Evolutionary conservation across 2,329 filamentous ascomycete species (phyloP), one percentile per base, ranked within the genome.

Genomic region (Phaeosphaeria sp.): DNA sequence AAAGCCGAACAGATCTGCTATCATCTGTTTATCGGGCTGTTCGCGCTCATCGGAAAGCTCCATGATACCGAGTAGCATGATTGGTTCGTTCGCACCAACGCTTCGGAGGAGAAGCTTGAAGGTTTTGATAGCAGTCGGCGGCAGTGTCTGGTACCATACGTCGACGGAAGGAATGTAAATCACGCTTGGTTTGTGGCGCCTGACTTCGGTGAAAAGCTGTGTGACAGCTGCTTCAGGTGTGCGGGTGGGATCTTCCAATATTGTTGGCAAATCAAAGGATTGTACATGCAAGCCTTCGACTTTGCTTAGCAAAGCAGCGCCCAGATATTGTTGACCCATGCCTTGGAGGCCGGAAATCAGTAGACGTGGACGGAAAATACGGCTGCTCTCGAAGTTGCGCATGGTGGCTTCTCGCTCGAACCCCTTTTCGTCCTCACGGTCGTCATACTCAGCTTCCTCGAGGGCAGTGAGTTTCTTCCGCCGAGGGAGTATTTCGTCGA

Each of bases 271-370:
- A 76, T 97, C 96, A 75, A 99, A 96, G 53, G 91, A 93, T 74
- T 98, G 93, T 2, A 99, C 91, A 78, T 98, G 93, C 2, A 98
- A 85, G 24, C 93, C 92, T 78, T 99, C 95, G 53, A 99, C 90
- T 72, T 96, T 89, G 75, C 96, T 92, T 63, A 98, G 81, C 51
- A 98, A 81, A 5, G 94, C 95, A 48, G 89, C 89, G 27, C 92
- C 89, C 40, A 99, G 82, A 69, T 99, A 97, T 49, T 89, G 87
- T 74, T 99, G 96, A 0, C 96, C 95, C 94, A 98, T 98, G 9
- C 95, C 95, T 45, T 87, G 83, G 9, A 84, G 75, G n/a, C 95
- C 95, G 43, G 88, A 86, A 55, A 99, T 89, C 27, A 99, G 84
- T 52, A 98, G 83, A 45, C 95, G 86, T 8, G 95, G 96, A 18